Percentiles rank a stretch among this genome's conserved stretches.
phyloP scores from a whole-genome alignment of 2,329 filamentous ascomycete genomes.

The Stromatinia cepivora region DNA sequence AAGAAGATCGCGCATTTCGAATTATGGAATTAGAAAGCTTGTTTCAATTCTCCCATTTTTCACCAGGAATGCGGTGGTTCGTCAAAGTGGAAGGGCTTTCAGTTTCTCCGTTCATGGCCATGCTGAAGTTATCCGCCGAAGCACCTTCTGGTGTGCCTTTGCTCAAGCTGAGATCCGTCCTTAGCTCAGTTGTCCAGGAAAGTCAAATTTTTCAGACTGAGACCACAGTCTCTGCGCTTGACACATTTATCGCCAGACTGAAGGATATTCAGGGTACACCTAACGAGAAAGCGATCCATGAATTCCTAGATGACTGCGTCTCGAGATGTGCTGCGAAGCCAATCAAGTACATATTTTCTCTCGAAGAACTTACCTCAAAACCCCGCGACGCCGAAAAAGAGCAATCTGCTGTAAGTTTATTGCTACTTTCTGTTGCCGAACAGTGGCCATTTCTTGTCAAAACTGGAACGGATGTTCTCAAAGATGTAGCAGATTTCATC shows the following conservation, averaged over 20 bases:
- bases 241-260: constrained; percentile 48
- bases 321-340: constrained; percentile 73
- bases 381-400: constrained; percentile 39
- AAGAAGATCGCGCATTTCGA: constrained; percentile 56
- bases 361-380: constrained; percentile 53
- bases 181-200: constrained; percentile 63
- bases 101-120: constrained; percentile 69
- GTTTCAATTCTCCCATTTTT: constrained; percentile 75
- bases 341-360: constrained; percentile 77
- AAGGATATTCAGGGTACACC: constrained; percentile 37
- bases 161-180: constrained; percentile 53
- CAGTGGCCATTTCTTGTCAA: constrained; percentile 72
- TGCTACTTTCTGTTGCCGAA: constrained; percentile 71
- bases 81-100: constrained; percentile 65
- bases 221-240: constrained; percentile 47
- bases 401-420: constrained; percentile 56
- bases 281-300: constrained; percentile 54
- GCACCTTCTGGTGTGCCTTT: constrained; percentile 51
- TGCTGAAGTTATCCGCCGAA: constrained; percentile 60
- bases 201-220: constrained; percentile 62
- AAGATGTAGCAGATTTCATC: constrained; percentile 58
- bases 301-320: constrained; percentile 81
- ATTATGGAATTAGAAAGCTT: constrained; percentile 79
- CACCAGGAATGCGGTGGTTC: constrained; percentile 89
- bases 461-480: constrained; percentile 47